phyloP scores from a whole-genome alignment of 495 filamentous ascomycete species.

The Hypoxylon perforatum region DNA sequence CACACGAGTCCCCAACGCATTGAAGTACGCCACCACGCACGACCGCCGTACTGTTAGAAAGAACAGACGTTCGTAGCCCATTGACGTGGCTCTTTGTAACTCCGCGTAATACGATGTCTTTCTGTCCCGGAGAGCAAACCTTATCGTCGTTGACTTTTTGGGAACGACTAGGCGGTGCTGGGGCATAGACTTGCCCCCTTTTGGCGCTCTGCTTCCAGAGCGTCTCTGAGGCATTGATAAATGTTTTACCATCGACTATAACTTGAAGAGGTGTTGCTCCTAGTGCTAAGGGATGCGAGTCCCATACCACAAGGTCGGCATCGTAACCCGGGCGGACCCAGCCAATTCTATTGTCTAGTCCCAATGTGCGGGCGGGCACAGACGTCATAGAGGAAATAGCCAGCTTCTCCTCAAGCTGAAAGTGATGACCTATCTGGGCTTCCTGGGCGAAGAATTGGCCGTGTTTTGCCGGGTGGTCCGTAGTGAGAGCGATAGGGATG shows the following conservation, averaged over 20 bases:
- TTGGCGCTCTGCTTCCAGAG: conserved; percentile 1
- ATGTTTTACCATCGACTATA: conserved; percentile 57
- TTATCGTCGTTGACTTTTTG: conserved; percentile 1
- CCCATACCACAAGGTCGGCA: conserved; percentile 67
- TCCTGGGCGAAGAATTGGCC: conserved; percentile 7
- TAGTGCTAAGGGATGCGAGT: conserved; percentile 59
- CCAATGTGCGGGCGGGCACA: conserved; percentile 58
- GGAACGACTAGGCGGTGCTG: not conserved
- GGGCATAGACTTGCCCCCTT: not conserved
- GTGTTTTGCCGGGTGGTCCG: conserved; percentile 1
- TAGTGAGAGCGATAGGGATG: not conserved
- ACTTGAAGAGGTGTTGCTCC: conserved; percentile 63
- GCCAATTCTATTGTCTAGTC: conserved; percentile 56
- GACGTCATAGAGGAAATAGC: conserved; percentile 62
- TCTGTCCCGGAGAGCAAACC: not conserved
- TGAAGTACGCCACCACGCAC: conserved; percentile 4
- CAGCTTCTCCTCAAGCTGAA: conserved; percentile 57
- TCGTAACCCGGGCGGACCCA: conserved; percentile 61
- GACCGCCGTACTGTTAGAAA: not conserved
- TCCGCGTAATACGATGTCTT: conserved; percentile 1
- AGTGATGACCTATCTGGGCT: conserved; percentile 32
- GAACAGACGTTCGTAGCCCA: not conserved
- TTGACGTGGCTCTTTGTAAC: not conserved
- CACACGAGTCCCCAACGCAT: not conserved
- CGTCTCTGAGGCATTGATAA: conserved; percentile 1